Percentiles rank a stretch among this genome's conserved stretches.
Conservation (phyloP, 1,139 yeast species). For the Blastobotrys niveus region DNA sequence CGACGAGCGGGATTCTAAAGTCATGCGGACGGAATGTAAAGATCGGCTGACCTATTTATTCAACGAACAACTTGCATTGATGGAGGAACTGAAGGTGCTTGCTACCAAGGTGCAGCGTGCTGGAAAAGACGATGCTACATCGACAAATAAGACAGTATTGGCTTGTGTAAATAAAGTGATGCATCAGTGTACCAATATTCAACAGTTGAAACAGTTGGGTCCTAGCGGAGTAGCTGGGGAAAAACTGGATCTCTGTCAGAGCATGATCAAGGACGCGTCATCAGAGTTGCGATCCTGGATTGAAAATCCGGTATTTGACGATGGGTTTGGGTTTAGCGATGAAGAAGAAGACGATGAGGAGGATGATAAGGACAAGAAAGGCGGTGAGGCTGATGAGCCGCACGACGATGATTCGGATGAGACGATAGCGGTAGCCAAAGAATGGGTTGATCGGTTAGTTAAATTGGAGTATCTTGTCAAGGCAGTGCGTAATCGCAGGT, state of each 20-base stretch:
- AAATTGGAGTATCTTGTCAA: conserved; percentile 15
- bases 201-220: conserved; percentile 36
- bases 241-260: conserved; percentile 37
- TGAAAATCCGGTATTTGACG: conserved; percentile 38
- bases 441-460: conserved; percentile 16
- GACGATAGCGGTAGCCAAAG: conserved; percentile 5
- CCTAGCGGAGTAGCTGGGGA: conserved; percentile 36
- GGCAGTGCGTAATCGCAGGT: conserved; percentile 16
- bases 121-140: conserved; percentile 3
- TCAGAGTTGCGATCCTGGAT: conserved; percentile 48
- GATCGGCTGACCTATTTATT: conserved; percentile 9
- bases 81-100: conserved; percentile 15
- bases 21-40: conserved; percentile 14
- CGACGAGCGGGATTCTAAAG: conserved; percentile 16
- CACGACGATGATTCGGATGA: conserved; percentile 1
- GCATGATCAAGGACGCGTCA: conserved; percentile 43
- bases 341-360: conserved; percentile 25
- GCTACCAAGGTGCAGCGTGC: conserved; percentile 9
- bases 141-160: conserved; percentile 18
- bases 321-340: conserved; percentile 35
- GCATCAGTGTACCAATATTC: conserved; percentile 40
- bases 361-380: conserved; percentile 26
- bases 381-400: conserved; percentile 25
- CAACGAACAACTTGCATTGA: conserved; percentile 10
- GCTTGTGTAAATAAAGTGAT: conserved; percentile 45